These are phyloP conservation scores for Suzukiozyma palmioleophila DNA, from an alignment of 1,139 yeast species.

Conservation along the genomic window DNA sequence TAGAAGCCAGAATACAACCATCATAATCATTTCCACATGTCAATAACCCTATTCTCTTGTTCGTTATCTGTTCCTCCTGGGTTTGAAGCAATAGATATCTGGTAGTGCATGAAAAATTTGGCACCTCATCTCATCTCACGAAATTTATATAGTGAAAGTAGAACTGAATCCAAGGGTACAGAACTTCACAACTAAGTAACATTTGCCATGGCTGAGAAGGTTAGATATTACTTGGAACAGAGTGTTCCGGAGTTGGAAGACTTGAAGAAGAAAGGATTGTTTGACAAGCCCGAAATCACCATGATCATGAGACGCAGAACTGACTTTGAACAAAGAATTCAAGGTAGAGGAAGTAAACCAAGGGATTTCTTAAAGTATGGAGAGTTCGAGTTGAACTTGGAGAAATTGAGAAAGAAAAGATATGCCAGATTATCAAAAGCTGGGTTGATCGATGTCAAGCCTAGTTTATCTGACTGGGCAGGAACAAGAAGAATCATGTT, in stretches of 20 bases:
- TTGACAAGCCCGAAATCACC: conserved; percentile 74
- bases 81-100: too few species aligned
- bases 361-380: conserved; percentile 76
- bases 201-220: conserved; percentile 60
- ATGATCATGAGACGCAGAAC: conserved; percentile 90
- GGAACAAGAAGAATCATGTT: conserved; percentile 78
- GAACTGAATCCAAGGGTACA: too few species aligned
- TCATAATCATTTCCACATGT: too few species aligned
- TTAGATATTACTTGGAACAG: conserved; percentile 73
- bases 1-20: too few species aligned
- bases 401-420: conserved; percentile 71
- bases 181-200: too few species aligned
- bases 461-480: conserved; percentile 82
- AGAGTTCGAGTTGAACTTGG: conserved; percentile 78
- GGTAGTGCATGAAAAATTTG: conserved; percentile 1
- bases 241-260: conserved; percentile 93
- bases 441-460: conserved; percentile 45
- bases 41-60: too few species aligned
- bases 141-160: background rate
- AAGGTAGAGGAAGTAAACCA: conserved; percentile 77
- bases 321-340: conserved; percentile 88
- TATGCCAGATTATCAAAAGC: conserved; percentile 56
- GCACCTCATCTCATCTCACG: conserved; percentile 4
- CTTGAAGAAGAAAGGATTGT: conserved; percentile 73
- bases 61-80: too few species aligned